Percentiles rank a stretch among this genome's conserved stretches.
These are phyloP conservation scores for Ambrosia hybrid DNA, from an alignment of 140 eudicot species.

Conservation along the genomic window DNA sequence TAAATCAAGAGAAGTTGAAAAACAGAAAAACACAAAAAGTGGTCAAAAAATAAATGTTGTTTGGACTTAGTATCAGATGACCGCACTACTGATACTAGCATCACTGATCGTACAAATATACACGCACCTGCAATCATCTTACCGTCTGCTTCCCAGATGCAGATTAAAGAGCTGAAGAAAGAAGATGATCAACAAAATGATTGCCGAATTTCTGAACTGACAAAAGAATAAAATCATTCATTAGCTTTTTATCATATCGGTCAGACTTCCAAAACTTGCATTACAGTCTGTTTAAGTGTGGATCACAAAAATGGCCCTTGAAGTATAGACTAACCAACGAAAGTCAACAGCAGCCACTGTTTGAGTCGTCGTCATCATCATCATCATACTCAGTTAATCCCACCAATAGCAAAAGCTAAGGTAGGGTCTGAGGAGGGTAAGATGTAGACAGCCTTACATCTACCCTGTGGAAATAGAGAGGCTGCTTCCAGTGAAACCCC, in stretches of 20 bases:
- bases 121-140: constrained; percentile 34
- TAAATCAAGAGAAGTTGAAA: neutral
- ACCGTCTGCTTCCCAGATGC: constrained; percentile 15
- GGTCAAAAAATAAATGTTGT: constrained; percentile 10
- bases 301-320: no score
- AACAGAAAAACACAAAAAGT: neutral
- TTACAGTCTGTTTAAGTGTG: neutral
- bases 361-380: no score
- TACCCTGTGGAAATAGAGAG: no score
- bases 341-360: no score
- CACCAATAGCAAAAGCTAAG: no score
- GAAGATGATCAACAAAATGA: constrained; percentile 9
- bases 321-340: no score
- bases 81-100: no score
- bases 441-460: no score
- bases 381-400: no score
- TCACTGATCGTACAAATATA: neutral
- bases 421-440: no score
- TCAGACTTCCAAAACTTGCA: neutral
- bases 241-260: neutral
- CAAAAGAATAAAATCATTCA: constrained; percentile 5
- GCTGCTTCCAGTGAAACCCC: no score
- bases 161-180: constrained; percentile 16
- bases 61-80: no score
- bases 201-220: constrained; percentile 6